Base-by-base conservation (phyloP, 805 yeast species). In the Yarrowia sp. region DNA sequence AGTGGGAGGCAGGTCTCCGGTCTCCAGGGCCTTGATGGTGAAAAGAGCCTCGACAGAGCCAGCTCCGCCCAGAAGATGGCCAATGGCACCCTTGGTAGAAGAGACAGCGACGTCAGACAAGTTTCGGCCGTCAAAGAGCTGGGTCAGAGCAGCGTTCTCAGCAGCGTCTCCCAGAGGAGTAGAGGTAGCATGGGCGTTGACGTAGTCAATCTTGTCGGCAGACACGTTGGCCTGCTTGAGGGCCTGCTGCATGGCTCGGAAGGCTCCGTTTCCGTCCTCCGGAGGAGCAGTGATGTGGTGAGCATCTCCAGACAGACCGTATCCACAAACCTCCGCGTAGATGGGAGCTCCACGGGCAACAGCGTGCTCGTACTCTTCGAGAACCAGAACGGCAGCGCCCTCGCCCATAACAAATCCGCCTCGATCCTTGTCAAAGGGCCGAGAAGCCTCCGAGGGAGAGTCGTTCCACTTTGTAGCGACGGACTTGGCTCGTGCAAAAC, bases 141-240 rank as follows among this genome's bases (percentile, higher is more conserved):
- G 51, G 51, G 76, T 72, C 56, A 94, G 85, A 2, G 98, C 98
- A 42, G 71, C 71, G 68, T 87, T 84, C 70, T 94, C 99, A 0
- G 97, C 94, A 18, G 84, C 75, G 70, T 94, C 99, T 5, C 99
- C 99, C 3, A 92, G 74, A 6, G 78, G 76, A 0, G 99, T 94
- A 0, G 97, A 89, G 0, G 99, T 94, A 0, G 99, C 99, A 73
- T 94, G 99, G 1, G 99, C 97, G 73, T 96, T 94, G 51, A 94
- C 79, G 69, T 91, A 94, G 47, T 81, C 90, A 18, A 93, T 78
- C 1, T 81, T 77, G 3, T 69, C 46, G 0, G 84, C 79, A 1
- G 71, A 70, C 1, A 86, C 63, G 0, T 77, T 77, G 0, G 86
- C 85, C 16, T 77, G 74, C 9, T 65, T 56, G 24, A 92, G 65